Percentiles rank a stretch among this genome's conserved stretches.
These are phyloP conservation scores for Candida maris DNA, from an alignment of 805 yeast species.

Conservation along the genomic window DNA sequence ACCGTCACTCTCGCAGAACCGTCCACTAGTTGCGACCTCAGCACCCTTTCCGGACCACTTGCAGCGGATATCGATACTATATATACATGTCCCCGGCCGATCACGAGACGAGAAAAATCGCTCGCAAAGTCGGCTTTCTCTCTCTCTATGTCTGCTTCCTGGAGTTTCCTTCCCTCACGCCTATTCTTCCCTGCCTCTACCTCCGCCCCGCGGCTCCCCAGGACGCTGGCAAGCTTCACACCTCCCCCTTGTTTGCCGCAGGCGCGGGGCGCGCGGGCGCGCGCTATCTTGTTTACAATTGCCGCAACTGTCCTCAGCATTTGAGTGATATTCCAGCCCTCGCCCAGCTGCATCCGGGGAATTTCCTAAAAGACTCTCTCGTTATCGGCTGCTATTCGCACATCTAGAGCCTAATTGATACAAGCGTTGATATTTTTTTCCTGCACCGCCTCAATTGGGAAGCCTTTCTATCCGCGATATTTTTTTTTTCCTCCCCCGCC, in stretches of 20 bases:
- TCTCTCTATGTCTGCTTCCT: too few relatives aligned
- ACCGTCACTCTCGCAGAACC: neutral
- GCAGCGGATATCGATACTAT: neutral
- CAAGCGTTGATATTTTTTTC: neutral
- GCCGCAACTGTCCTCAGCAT: too few relatives aligned
- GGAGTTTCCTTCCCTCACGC: too few relatives aligned
- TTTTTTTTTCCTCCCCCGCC: neutral
- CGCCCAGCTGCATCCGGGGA: neutral
- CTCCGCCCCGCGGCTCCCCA: too few relatives aligned
- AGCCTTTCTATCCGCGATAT: slow-evolving; percentile 2
- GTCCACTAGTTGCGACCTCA: neutral
- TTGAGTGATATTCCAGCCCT: slow-evolving; percentile 1
- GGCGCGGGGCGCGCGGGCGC: too few relatives aligned
- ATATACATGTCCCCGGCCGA: neutral
- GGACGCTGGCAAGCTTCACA: too few relatives aligned
- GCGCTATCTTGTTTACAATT: too few relatives aligned
- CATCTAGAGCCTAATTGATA: neutral
- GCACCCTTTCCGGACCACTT: neutral
- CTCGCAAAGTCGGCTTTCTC: slow-evolving; percentile 2
- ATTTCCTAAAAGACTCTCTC: neutral
- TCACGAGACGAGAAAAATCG: slow-evolving; percentile 4
- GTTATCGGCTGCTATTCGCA: neutral
- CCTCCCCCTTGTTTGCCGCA: too few relatives aligned
- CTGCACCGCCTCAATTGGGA: neutral
- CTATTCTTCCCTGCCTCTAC: too few relatives aligned